phyloP scores from a whole-genome alignment of 1,284 basidiomycete species.

The Puccinia triticina region DNA sequence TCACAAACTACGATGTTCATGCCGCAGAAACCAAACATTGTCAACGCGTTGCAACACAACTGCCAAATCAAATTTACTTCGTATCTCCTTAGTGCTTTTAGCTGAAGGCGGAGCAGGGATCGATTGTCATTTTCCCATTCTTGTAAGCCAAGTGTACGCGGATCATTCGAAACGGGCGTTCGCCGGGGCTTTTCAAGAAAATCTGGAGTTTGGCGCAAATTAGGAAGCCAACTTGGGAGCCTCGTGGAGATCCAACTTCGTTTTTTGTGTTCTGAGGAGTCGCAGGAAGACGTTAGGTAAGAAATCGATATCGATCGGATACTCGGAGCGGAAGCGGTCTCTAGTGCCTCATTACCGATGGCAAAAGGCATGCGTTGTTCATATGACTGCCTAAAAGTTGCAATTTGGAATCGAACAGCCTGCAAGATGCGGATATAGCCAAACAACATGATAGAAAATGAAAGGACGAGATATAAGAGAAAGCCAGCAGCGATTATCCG shows the following conservation, averaged over 20 bases:
- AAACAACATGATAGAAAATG: neutral
- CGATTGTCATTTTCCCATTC: neutral
- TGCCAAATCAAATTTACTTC: neutral
- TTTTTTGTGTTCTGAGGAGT: neutral
- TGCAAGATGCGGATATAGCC: neutral
- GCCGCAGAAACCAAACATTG: neutral
- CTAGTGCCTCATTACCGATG: neutral
- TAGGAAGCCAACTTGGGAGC: neutral
- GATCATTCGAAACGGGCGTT: neutral
- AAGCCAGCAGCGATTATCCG: neutral
- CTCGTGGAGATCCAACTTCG: neutral
- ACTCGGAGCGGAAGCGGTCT: neutral
- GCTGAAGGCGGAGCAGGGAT: neutral
- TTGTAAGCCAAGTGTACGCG: neutral
- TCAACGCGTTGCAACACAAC: neutral
- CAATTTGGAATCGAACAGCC: neutral
- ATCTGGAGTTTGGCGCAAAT: neutral
- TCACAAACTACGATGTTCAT: neutral
- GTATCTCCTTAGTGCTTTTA: neutral
- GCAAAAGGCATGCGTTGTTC: neutral
- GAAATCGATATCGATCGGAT: neutral
- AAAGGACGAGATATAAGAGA: neutral
- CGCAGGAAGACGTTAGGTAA: neutral
- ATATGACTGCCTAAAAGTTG: neutral
- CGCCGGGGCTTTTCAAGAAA: neutral